Evolutionary conservation across 2,329 filamentous ascomycete species (phyloP).

Genomic region (Sporothrix curviconia): DNA sequence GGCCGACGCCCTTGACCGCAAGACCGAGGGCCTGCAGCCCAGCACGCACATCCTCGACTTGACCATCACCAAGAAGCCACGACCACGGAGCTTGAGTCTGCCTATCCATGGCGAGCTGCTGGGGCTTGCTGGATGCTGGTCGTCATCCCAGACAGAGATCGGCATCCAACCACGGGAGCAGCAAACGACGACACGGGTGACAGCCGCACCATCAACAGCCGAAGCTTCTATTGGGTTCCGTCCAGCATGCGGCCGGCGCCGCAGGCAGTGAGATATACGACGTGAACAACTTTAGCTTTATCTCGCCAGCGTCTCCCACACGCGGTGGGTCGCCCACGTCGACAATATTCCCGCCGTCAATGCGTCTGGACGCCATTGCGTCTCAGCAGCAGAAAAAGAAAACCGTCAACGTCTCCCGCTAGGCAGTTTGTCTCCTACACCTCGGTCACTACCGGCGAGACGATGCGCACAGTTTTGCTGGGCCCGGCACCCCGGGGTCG

Average conservation of each 20-base stretch:
- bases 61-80: conserved; percentile 24
- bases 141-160: conserved; percentile 20
- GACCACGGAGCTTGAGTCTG: conserved; percentile 44
- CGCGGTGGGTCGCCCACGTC: conserved; percentile 8
- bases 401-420: neutral
- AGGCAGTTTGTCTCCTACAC: neutral
- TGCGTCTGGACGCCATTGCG: conserved; percentile 15
- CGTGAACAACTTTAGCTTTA: conserved; percentile 7
- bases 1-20: conserved; percentile 36
- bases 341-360: conserved; percentile 13
- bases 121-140: conserved; percentile 5
- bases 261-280: conserved; percentile 11
- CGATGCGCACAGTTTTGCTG: neutral
- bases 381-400: neutral
- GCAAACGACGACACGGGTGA: conserved; percentile 28
- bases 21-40: conserved; percentile 49
- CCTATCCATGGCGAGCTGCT: conserved; percentile 34
- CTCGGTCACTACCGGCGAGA: neutral
- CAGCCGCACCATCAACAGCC: neutral
- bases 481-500: conserved; percentile 6
- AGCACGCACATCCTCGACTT: conserved; percentile 42
- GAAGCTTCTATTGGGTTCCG: conserved; percentile 11
- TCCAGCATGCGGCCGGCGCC: conserved; percentile 8
- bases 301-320: conserved; percentile 4
- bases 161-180: conserved; percentile 27